A percentile compares a stretch with the other conserved stretches of the same genome.
These are phyloP conservation scores for Colletotrichum sp. DNA, from an alignment of 2,329 filamentous ascomycete genomes.

Conservation along the genomic window DNA sequence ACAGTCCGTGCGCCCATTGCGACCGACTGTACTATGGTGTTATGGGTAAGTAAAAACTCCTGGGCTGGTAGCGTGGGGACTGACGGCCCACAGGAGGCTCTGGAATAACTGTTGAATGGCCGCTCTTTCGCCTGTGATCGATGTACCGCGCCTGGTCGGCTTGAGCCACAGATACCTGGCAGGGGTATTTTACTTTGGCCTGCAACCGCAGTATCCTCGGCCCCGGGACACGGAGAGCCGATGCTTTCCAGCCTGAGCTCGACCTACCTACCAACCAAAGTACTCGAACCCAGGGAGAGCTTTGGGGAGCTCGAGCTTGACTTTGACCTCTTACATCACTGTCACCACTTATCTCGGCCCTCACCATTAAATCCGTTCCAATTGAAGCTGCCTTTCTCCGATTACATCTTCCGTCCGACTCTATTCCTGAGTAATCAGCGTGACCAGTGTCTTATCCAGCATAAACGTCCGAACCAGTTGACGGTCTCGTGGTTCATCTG, in stretches of 20 bases:
- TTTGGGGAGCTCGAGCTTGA: constrained; percentile 5
- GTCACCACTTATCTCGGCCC: neutral
- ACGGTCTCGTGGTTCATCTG: neutral
- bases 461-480: neutral
- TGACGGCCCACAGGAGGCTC: too few species aligned
- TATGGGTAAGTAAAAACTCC: too few species aligned
- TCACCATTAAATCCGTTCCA: neutral
- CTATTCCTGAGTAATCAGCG: neutral
- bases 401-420: neutral
- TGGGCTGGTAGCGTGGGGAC: too few species aligned
- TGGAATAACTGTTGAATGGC: too few species aligned
- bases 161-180: too few species aligned
- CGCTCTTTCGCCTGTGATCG: too few species aligned
- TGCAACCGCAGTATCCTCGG: constrained; percentile 25
- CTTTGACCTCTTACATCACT: constrained; percentile 8
- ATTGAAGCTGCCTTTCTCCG: neutral
- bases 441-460: neutral
- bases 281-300: neutral
- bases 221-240: constrained; percentile 29
- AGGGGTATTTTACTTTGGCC: too few species aligned
- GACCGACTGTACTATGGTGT: constrained; percentile 5
- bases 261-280: neutral
- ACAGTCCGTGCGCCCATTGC: neutral
- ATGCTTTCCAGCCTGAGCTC: constrained; percentile 30
- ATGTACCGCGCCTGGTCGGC: too few species aligned